Percentiles rank a stretch among this genome's conserved stretches.
phyloP scores from a whole-genome alignment of 78 protist species.

The Emiliania huxleyi region DNA sequence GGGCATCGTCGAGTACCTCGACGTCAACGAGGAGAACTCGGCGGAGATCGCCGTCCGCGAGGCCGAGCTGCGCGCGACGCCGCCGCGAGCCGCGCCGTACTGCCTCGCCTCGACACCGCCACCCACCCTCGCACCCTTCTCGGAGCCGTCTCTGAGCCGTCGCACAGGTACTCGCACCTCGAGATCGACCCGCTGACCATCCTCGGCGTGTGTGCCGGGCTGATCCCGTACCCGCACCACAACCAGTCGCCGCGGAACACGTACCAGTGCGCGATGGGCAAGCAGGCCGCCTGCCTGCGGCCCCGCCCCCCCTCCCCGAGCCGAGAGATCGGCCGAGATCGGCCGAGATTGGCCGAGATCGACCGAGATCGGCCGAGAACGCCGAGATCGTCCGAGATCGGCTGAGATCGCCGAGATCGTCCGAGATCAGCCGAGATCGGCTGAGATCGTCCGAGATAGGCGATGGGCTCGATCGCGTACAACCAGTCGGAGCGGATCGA shows the following conservation, averaged over 20 bases:
- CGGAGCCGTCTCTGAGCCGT: too few relatives aligned
- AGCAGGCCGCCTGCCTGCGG: too few relatives aligned
- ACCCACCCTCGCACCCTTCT: too few relatives aligned
- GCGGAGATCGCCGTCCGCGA: constrained; percentile 20
- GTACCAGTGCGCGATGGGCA: constrained; percentile 99
- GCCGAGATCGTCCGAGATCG: too few relatives aligned
- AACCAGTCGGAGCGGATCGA: constrained; percentile 96
- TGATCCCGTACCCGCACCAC: constrained; percentile 87
- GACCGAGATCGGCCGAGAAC: too few relatives aligned
- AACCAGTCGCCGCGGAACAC: constrained; percentile 99
- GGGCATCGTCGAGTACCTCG: constrained; percentile 63
- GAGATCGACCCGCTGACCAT: constrained; percentile 98
- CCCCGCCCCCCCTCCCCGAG: too few relatives aligned
- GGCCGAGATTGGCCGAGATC: too few relatives aligned
- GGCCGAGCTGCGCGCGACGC: background rate
- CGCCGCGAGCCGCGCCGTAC: background rate
- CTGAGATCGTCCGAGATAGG: too few relatives aligned
- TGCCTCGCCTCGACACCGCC: too few relatives aligned
- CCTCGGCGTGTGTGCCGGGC: constrained; percentile 85
- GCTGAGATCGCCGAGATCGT: too few relatives aligned
- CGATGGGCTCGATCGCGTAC: constrained; percentile 97
- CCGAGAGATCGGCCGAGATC: too few relatives aligned
- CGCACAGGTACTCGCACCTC: constrained; percentile 83
- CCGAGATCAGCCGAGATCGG: too few relatives aligned
- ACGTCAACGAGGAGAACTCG: constrained; percentile 88